phyloP scores from a whole-genome alignment of 2,329 filamentous ascomycete genomes.

The Metarhizium guizhouense region DNA sequence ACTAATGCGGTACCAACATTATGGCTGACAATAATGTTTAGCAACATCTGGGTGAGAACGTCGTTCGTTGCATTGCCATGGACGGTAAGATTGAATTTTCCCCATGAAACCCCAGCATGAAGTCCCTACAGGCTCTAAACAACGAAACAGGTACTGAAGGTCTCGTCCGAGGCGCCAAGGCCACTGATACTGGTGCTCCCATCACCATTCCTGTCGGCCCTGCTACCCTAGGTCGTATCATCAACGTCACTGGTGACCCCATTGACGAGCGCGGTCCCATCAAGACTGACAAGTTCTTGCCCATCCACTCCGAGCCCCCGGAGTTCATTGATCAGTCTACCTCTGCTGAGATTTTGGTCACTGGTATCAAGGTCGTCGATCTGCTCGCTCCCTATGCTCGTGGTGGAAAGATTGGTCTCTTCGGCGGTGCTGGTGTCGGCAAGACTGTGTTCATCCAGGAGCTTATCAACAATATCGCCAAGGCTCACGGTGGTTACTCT shows the following conservation, averaged over 20 bases:
- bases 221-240: constrained; percentile 94
- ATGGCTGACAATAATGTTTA: neutral
- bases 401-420: constrained; percentile 99
- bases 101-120: neutral
- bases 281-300: constrained; percentile 78
- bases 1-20: neutral
- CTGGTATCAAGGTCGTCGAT: constrained; percentile 99
- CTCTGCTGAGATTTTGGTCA: constrained; percentile 89
- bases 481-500: constrained; percentile 99
- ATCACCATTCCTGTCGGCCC: constrained; percentile 95
- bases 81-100: constrained; percentile 60
- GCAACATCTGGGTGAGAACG: constrained; percentile 74
- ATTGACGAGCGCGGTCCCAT: constrained; percentile 99
- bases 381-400: constrained; percentile 97
- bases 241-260: constrained; percentile 99
- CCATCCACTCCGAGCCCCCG: constrained; percentile 93
- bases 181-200: constrained; percentile 81
- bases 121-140: constrained; percentile 2
- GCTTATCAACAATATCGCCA: constrained; percentile 99
- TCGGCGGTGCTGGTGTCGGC: constrained; percentile 99
- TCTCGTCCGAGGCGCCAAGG: constrained; percentile 87
- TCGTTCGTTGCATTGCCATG: constrained; percentile 99
- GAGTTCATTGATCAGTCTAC: constrained; percentile 94
- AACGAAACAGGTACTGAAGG: constrained; percentile 80
- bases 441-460: constrained; percentile 99